A percentile compares a stretch with the other conserved stretches of the same genome.
phyloP scores from a whole-genome alignment of 768 basidiomycete genomes.

The Phylloporus sp. region DNA sequence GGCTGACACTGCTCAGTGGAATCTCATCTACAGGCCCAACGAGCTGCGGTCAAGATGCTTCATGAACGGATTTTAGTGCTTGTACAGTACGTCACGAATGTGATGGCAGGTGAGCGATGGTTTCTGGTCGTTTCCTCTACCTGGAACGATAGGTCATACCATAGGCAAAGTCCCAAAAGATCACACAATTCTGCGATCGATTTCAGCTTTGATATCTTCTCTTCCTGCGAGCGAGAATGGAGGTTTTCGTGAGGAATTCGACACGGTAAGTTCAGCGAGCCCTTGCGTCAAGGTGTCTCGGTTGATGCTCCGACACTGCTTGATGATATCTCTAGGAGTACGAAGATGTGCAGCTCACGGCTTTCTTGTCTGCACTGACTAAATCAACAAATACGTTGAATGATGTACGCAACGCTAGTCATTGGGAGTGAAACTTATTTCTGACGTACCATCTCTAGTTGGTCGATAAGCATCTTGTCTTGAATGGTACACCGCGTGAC shows the following conservation, averaged over 20 bases:
- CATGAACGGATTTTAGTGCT: constrained; percentile 85
- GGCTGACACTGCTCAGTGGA: constrained; percentile 54
- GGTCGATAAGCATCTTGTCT: constrained; percentile 70
- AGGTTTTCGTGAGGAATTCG: constrained; percentile 82
- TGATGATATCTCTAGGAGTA: constrained; percentile 62
- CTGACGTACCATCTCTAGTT: constrained; percentile 38
- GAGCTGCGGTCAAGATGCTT: constrained; percentile 95
- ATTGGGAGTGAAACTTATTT: not conserved
- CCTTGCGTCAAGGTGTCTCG: not conserved
- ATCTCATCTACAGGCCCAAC: constrained; percentile 84
- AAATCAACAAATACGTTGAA: constrained; percentile 85
- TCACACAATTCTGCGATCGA: constrained; percentile 73
- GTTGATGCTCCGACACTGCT: not conserved
- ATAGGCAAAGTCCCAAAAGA: constrained; percentile 72
- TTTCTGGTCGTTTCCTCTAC: not conserved
- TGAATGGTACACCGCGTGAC: constrained; percentile 54
- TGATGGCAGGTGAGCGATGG: constrained; percentile 58
- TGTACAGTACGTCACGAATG: constrained; percentile 78
- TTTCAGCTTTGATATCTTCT: constrained; percentile 82
- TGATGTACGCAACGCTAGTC: constrained; percentile 55
- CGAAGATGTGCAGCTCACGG: constrained; percentile 90
- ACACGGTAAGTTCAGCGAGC: constrained; percentile 52
- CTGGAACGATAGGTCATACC: not conserved
- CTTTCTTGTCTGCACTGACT: constrained; percentile 81
- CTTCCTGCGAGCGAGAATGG: constrained; percentile 82